Evolutionary conservation across 257 asterid genomes (phyloP).

Genomic region (Fraxinus pennsylvanica): DNA sequence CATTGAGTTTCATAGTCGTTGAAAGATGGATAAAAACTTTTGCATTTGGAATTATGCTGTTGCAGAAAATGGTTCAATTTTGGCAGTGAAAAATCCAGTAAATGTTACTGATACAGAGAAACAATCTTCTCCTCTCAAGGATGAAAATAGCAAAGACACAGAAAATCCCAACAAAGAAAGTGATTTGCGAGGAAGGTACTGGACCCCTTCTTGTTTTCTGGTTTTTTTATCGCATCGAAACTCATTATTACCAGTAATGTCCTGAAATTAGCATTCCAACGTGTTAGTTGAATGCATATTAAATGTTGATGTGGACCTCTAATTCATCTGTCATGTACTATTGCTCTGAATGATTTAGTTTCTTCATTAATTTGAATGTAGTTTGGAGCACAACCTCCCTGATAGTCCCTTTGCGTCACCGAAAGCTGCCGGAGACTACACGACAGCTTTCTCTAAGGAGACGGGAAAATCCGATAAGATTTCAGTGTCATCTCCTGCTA

Average conservation of each 20-base stretch:
- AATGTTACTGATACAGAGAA: constrained; percentile 34
- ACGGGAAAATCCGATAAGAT: constrained; percentile 33
- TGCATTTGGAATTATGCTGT: constrained; percentile 22
- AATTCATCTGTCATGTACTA: neutral
- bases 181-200: constrained; percentile 53
- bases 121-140: constrained; percentile 23
- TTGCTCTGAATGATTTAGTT: neutral
- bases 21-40: neutral
- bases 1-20: neutral
- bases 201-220: neutral
- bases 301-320: neutral
- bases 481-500: constrained; percentile 29
- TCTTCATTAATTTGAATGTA: constrained; percentile 20
- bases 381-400: constrained; percentile 75
- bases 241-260: neutral
- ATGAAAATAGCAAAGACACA: constrained; percentile 35
- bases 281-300: neutral
- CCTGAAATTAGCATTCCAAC: neutral
- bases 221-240: neutral
- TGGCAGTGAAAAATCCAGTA: constrained; percentile 23
- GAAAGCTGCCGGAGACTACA: constrained; percentile 40
- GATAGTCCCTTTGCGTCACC: constrained; percentile 79
- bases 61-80: constrained; percentile 40
- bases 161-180: constrained; percentile 37
- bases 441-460: constrained; percentile 36